A percentile compares a stretch with the other conserved stretches of the same genome.
These are phyloP conservation scores for Rhynchosporium secalis DNA, from an alignment of 2,329 filamentous ascomycete genomes.

Conservation along the genomic window DNA sequence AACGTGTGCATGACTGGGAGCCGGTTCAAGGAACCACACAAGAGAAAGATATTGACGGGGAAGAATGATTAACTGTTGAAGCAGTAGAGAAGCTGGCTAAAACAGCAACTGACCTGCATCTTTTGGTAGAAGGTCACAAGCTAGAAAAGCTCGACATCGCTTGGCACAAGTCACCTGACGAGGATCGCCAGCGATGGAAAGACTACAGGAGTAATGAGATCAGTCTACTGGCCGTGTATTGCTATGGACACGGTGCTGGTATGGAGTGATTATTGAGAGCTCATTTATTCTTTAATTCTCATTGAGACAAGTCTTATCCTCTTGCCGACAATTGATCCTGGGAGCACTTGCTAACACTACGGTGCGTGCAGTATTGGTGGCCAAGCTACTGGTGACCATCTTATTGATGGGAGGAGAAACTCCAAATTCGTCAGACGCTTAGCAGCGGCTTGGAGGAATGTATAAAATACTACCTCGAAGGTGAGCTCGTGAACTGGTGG, in stretches of 20 bases:
- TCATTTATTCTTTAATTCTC: no score
- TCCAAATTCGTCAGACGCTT: background rate
- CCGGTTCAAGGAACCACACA: no score
- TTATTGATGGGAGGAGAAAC: conserved; percentile 2
- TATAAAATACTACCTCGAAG: background rate
- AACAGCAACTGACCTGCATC: background rate
- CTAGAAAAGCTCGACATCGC: no score
- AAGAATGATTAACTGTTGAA: background rate
- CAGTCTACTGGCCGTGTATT: background rate
- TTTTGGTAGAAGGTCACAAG: no score
- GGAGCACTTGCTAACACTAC: no score
- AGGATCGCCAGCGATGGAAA: no score
- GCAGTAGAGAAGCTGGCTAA: background rate
- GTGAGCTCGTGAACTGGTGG: background rate
- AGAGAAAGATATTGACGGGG: background rate
- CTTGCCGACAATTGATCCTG: no score
- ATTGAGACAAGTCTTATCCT: no score
- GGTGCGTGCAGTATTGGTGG: background rate
- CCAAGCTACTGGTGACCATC: background rate
- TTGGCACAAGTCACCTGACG: background rate
- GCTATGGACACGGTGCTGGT: background rate
- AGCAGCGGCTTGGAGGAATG: background rate
- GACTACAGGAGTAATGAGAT: background rate
- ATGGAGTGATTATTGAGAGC: background rate
- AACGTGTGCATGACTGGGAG: background rate